phyloP scores from a whole-genome alignment of 2,329 filamentous ascomycete genomes.

The Curvularia spicifera region DNA sequence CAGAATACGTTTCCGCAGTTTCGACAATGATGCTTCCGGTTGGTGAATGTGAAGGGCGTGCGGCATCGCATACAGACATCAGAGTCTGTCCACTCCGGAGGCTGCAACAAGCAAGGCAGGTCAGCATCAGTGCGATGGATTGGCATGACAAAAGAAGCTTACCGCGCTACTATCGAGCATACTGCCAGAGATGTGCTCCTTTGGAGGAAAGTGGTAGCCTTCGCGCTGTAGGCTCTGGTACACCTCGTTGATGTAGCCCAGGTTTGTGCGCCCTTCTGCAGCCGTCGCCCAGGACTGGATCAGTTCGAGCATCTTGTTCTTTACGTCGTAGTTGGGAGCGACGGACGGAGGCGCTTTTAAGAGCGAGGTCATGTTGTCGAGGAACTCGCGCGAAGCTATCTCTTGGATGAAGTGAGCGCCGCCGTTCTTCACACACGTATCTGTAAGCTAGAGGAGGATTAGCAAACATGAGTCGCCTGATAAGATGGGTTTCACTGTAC shows the following conservation, averaged over 20 bases:
- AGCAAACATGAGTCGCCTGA: slow-evolving; percentile 9
- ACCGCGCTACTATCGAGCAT: slow-evolving; percentile 98
- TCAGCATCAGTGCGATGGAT: not conserved
- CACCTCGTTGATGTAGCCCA: slow-evolving; percentile 86
- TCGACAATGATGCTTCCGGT: slow-evolving; percentile 96
- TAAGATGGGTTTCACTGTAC: slow-evolving; percentile 56
- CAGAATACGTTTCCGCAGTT: slow-evolving; percentile 99
- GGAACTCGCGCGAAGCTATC: slow-evolving; percentile 95
- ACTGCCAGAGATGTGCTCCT: slow-evolving; percentile 84
- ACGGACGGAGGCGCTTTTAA: slow-evolving; percentile 78
- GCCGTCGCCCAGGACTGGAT: slow-evolving; percentile 93
- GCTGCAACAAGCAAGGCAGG: slow-evolving; percentile 58
- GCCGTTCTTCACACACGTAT: slow-evolving; percentile 98
- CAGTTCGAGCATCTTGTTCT: slow-evolving; percentile 87
- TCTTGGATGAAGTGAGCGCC: slow-evolving; percentile 93
- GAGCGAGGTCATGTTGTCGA: slow-evolving; percentile 93
- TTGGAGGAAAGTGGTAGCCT: slow-evolving; percentile 88
- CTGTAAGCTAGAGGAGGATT: slow-evolving; percentile 70
- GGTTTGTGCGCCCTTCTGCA: slow-evolving; percentile 80
- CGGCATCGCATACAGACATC: slow-evolving; percentile 99
- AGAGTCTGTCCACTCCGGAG: slow-evolving; percentile 96
- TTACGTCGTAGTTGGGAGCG: slow-evolving; percentile 83
- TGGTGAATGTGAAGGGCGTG: slow-evolving; percentile 95
- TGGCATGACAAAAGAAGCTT: slow-evolving; percentile 50
- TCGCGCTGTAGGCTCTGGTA: slow-evolving; percentile 84